Evolutionary conservation across 108 stramenopile genomes (phyloP).

Genomic region (Discostella stelligeroides): DNA sequence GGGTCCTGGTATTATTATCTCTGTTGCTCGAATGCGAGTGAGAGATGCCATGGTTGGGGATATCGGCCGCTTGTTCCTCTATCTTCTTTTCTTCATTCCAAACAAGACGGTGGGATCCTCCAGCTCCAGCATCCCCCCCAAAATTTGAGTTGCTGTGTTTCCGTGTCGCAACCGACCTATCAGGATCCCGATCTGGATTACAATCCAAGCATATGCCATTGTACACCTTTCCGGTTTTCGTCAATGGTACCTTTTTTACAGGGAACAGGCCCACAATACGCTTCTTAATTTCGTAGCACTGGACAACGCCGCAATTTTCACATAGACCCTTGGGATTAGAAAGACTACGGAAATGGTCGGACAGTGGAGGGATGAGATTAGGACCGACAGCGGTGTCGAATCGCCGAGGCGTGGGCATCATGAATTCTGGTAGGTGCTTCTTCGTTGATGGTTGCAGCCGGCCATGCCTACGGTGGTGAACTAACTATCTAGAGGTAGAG

Average conservation of each 20-base stretch:
- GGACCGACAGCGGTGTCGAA: no score
- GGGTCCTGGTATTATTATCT: no score
- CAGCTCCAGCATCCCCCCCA: no score
- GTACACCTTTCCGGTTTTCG: constrained; percentile 10
- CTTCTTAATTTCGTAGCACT: constrained; percentile 30
- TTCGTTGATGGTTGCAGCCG: no score
- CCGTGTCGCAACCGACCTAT: not conserved
- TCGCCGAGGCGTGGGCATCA: no score
- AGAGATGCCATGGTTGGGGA: no score
- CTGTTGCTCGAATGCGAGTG: not conserved
- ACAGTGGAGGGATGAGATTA: not conserved
- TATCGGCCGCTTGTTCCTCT: not conserved
- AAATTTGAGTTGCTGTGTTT: not conserved
- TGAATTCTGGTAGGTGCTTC: no score
- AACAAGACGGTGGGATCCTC: not conserved
- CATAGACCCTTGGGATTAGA: constrained; percentile 18
- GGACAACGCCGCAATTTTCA: constrained; percentile 13
- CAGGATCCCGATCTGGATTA: constrained; percentile 24
- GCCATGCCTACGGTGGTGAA: no score
- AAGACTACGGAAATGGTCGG: constrained; percentile 10
- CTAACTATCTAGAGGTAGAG: no score
- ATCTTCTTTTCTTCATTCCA: not conserved
- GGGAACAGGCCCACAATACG: constrained; percentile 1
- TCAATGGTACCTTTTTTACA: constrained; percentile 18
- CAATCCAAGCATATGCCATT: constrained; percentile 30